Conservation (phyloP, 2,329 filamentous ascomycete genomes). For the Berkeleyomyces basicola region DNA sequence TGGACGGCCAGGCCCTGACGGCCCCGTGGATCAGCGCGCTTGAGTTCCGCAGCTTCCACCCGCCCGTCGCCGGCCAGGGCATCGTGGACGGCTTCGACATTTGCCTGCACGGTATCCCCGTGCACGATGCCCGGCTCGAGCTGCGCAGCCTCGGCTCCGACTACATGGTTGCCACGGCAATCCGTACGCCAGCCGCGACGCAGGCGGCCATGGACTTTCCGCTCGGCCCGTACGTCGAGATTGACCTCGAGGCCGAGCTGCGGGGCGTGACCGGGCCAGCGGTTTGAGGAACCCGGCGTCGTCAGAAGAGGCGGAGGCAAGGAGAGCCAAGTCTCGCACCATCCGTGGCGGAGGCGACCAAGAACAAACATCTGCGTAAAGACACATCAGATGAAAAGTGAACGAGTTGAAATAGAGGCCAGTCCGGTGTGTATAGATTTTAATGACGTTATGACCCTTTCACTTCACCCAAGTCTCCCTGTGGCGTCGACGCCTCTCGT, state of each 20-base stretch:
- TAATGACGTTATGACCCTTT: conserved; percentile 2
- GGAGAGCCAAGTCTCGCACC: background rate
- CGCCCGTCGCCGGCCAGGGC: conserved; percentile 26
- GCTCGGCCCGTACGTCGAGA: background rate
- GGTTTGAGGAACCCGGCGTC: background rate
- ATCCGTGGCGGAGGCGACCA: no score
- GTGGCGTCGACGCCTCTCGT: no score
- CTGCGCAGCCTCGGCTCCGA: conserved; percentile 7
- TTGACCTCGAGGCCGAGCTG: conserved; percentile 6
- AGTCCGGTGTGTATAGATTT: background rate
- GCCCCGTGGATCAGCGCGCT: conserved; percentile 55
- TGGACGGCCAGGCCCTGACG: conserved; percentile 62
- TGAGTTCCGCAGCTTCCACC: conserved; percentile 48
- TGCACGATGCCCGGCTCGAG: conserved; percentile 9
- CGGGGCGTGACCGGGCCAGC: background rate
- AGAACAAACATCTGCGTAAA: no score
- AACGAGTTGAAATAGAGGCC: background rate
- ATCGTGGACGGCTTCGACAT: conserved; percentile 9
- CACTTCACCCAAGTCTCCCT: background rate
- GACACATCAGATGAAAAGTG: background rate
- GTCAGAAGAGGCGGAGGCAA: background rate
- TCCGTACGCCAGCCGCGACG: conserved; percentile 3
- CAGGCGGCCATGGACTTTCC: conserved; percentile 2
- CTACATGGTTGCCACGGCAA: conserved; percentile 11
- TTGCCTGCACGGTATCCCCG: background rate